A percentile compares a stretch with the other conserved stretches of the same genome.
phyloP scores from a whole-genome alignment of 495 filamentous ascomycete genomes.

The Hypoxylon rickii region DNA sequence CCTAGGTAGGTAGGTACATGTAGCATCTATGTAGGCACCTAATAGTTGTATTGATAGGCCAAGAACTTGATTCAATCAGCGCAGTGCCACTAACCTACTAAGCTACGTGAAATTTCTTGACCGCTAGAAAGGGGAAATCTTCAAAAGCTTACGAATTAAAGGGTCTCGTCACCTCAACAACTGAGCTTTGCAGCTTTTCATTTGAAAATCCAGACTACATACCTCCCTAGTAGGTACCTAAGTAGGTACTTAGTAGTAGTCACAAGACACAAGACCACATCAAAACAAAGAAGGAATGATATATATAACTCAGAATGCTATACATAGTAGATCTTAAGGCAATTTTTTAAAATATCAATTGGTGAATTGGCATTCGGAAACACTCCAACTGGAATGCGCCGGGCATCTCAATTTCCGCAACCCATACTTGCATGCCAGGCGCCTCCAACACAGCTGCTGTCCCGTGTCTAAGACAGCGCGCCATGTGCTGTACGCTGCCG shows the following conservation, averaged over 20 bases:
- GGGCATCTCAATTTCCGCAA: background rate
- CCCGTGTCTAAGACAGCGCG: background rate
- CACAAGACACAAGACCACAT: too few species aligned
- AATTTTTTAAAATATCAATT: background rate
- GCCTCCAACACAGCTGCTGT: background rate
- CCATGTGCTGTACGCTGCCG: background rate
- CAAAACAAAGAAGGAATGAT: too few species aligned
- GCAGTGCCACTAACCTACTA: too few species aligned
- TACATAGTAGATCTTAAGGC: background rate
- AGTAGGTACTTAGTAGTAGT: background rate
- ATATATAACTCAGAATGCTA: background rate
- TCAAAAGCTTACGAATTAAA: background rate
- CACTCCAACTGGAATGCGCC: background rate
- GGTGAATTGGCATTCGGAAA: background rate
- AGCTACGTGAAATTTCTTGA: background rate
- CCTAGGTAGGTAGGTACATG: too few species aligned
- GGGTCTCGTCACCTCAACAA: too few species aligned
- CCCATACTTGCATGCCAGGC: background rate
- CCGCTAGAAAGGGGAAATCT: background rate
- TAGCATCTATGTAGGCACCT: background rate
- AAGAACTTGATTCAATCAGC: background rate
- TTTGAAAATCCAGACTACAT: background rate
- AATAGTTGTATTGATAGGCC: background rate
- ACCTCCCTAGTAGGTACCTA: background rate
- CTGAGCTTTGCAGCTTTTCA: too few species aligned